Evolutionary conservation across 2,329 filamentous ascomycete species (phyloP).

Genomic region (Cryphonectria naterciae): DNA sequence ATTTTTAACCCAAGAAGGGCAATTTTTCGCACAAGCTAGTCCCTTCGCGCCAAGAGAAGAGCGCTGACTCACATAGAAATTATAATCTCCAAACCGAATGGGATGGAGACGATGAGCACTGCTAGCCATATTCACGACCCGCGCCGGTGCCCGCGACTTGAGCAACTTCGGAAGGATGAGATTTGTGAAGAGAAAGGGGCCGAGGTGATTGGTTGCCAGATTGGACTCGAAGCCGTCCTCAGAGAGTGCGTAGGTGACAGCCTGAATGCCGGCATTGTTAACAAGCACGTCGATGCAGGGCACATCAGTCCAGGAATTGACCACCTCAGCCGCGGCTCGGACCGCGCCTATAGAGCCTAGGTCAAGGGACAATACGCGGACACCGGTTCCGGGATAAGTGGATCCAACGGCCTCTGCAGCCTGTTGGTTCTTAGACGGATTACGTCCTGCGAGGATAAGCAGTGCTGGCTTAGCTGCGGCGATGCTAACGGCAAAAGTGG

Average conservation of each 20-base stretch:
- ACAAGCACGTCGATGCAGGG: constrained; percentile 6
- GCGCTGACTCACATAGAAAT: neutral
- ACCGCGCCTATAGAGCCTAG: constrained; percentile 10
- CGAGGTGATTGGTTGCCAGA: neutral
- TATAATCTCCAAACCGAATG: neutral
- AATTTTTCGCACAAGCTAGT: neutral
- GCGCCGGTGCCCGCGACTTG: no score
- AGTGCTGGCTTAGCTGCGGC: no score
- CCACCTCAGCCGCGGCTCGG: constrained; percentile 9
- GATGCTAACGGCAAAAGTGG: no score
- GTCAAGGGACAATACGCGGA: neutral
- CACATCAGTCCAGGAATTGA: constrained; percentile 14
- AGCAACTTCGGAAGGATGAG: no score
- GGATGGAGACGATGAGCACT: neutral
- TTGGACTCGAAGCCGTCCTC: no score
- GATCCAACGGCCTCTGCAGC: no score
- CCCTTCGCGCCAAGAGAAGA: neutral
- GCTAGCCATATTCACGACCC: no score
- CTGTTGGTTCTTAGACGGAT: no score
- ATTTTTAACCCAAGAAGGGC: neutral
- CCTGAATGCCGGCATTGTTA: no score
- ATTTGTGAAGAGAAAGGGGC: neutral
- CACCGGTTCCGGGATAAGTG: no score
- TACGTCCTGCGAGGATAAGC: no score
- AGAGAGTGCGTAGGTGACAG: no score